Evolutionary conservation across 2,329 filamentous ascomycete species (phyloP), one percentile per base, ranked within the genome.

Genomic region (Exophiala sp.): DNA sequence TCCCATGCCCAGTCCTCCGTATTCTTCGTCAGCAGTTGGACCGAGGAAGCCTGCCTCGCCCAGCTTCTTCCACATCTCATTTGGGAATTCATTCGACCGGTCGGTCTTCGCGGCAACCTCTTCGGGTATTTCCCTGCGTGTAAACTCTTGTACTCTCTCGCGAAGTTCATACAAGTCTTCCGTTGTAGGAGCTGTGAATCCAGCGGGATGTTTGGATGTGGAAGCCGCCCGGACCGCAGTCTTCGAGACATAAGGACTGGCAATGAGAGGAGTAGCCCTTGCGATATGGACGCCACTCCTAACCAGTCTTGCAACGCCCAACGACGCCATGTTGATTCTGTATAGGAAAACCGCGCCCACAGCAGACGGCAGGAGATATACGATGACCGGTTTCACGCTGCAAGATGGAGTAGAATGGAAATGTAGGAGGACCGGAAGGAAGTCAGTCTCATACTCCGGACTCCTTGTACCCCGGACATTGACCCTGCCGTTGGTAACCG

Each of bases 11-110:
- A 97, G 70, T 1, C 91, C 93, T 30, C 93, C 93, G 45, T 93
- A 88, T 48, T 88, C 85, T 70, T 95, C 89, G 63, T 95, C 88
- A 14, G 88, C 93, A 7, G 93, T 97, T 62, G 96, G 87, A 52
- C 93, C 93, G 22, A 97, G 78, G 60, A 97, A 85, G 64, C 81
- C 93, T 27, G 93, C 93, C 58, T 89, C 85, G 55, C 93, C 93
- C 43, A 98, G 75, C 71, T 95, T 96, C 67, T 78, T 76, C 93
- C 93, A 98, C 85, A 98, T 91, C 5, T 85, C 82, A 43, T 81
- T 78, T 2, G 93, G 93, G 68, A 98, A 98, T 42, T 81, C 82
- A 76, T 97, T 97, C 64, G 77, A 76, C 64, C 80, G 79, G 72
- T 98, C 91, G n/a, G 89, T 94, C 48, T 74, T 74, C 9, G 86